Conservation (phyloP, 73 alveolate genomes). For the Chromera velia region DNA sequence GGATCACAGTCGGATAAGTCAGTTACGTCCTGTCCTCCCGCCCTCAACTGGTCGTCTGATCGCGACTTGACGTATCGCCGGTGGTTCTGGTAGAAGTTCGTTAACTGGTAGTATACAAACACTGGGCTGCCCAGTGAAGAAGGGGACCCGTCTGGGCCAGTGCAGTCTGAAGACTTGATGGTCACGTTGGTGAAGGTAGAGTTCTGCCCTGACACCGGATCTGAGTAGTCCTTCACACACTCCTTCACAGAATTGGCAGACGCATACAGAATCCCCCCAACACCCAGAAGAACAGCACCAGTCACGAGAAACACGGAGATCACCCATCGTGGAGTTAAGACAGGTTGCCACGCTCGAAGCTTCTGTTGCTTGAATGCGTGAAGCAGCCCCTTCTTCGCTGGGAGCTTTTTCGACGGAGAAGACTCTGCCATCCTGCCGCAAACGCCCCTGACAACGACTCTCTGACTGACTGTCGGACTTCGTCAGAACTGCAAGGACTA, state of each 20-base stretch:
- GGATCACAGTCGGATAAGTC: slow-evolving; percentile 49
- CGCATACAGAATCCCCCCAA: background rate
- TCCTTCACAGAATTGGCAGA: background rate
- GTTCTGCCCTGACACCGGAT: background rate
- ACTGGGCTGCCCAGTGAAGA: slow-evolving; percentile 39
- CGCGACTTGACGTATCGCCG: slow-evolving; percentile 66
- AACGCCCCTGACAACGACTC: no score
- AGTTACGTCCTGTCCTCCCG: slow-evolving; percentile 38
- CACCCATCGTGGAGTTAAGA: slow-evolving; percentile 48
- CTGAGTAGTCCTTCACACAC: background rate
- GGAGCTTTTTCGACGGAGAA: no score
- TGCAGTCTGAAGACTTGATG: background rate
- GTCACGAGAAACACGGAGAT: background rate
- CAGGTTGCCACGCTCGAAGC: slow-evolving; percentile 81
- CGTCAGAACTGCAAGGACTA: no score
- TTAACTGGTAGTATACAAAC: slow-evolving; percentile 64
- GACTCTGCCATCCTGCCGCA: no score
- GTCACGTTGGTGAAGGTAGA: background rate
- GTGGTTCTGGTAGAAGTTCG: slow-evolving; percentile 73
- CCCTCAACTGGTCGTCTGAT: slow-evolving; percentile 63
- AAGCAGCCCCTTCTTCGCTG: no score
- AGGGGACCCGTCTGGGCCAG: background rate
- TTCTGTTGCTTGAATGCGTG: slow-evolving; percentile 62
- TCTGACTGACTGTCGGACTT: no score
- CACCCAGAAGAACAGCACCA: background rate